These are phyloP conservation scores for Magnaporthales sp. DNA, from an alignment of 2,329 filamentous ascomycete species.

Conservation along the genomic window DNA sequence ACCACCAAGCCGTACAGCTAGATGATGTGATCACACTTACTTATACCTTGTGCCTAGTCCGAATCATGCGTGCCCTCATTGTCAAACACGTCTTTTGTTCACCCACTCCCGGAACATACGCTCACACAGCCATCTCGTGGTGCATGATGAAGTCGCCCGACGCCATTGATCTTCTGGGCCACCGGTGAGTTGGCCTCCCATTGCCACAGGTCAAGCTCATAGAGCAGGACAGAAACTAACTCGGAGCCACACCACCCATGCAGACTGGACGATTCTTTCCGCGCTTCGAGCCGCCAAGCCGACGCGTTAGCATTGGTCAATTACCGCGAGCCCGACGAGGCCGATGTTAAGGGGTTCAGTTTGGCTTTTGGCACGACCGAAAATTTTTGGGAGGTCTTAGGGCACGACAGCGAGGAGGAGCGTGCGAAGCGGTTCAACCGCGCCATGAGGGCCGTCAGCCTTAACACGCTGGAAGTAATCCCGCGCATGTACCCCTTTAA, in stretches of 20 bases:
- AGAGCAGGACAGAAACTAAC: too few species aligned
- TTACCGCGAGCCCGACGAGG: background rate
- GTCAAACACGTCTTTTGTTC: background rate
- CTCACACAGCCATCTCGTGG: background rate
- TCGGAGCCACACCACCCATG: too few species aligned
- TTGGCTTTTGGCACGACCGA: background rate
- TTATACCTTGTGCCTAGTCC: background rate
- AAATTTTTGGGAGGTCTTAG: background rate
- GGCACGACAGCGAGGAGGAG: background rate
- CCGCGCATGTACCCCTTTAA: background rate
- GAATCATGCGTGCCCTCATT: background rate
- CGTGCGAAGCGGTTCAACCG: background rate
- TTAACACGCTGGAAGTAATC: background rate
- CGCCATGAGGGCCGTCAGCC: background rate
- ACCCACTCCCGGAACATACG: background rate
- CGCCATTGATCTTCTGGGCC: background rate
- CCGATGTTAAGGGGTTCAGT: background rate
- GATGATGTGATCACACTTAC: background rate
- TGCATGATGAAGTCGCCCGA: background rate
- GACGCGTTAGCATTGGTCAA: background rate
- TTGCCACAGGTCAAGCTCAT: background rate
- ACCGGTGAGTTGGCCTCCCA: background rate
- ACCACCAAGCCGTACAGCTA: background rate
- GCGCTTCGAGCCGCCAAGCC: background rate
- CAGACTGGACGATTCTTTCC: background rate